phyloP scores from a whole-genome alignment of 1,139 yeast genomes.

The Wickerhamomyces sp. region DNA sequence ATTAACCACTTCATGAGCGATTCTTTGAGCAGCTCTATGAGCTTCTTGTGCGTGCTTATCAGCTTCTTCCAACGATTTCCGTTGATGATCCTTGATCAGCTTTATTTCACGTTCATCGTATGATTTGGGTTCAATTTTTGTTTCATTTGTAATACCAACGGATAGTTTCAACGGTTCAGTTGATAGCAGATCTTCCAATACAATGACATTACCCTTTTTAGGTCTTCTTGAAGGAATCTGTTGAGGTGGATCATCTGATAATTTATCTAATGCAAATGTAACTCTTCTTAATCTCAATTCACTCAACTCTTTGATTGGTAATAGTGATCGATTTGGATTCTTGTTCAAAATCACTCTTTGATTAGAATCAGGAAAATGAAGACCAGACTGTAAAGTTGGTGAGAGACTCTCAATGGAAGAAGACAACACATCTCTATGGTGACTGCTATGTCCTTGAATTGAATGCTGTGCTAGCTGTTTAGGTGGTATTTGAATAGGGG shows the following conservation, averaged over 20 bases:
- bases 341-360: conserved; percentile 40
- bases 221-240: conserved; percentile 91
- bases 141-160: conserved; percentile 48
- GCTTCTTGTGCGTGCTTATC: conserved; percentile 73
- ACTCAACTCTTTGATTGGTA: conserved; percentile 35
- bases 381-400: conserved; percentile 11
- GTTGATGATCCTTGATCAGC: conserved; percentile 54
- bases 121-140: conserved; percentile 23
- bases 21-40: conserved; percentile 60
- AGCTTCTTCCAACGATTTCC: conserved; percentile 50
- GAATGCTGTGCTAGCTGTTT: conserved; percentile 1
- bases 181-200: conserved; percentile 61
- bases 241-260: conserved; percentile 83
- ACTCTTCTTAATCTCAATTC: conserved; percentile 54
- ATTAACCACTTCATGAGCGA: conserved; percentile 56
- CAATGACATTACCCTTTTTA: conserved; percentile 68
- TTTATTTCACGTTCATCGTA: conserved; percentile 47
- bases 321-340: conserved; percentile 35
- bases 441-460: conserved; percentile 2
- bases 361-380: neutral
- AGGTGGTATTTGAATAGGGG: conserved; percentile 17
- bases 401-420: conserved; percentile 22
- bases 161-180: conserved; percentile 58
- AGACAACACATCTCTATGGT: conserved; percentile 3
- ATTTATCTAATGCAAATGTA: conserved; percentile 65